Conservation (phyloP, 2,329 filamentous ascomycete species). For the Fusarium armeniacum region DNA sequence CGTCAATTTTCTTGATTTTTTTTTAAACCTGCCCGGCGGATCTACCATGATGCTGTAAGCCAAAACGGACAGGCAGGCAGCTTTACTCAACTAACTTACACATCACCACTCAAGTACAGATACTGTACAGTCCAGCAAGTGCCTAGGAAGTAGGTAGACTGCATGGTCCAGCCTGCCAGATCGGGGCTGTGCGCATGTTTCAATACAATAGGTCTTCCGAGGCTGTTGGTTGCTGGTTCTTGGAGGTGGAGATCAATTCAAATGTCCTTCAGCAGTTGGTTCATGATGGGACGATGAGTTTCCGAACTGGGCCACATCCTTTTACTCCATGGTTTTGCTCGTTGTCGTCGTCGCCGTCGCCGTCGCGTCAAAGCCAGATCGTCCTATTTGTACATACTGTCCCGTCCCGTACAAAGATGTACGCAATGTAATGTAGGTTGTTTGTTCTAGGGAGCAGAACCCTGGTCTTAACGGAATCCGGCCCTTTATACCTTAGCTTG, state of each 20-base stretch:
- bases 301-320: conserved; percentile 12
- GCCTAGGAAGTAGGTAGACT: conserved; percentile 1
- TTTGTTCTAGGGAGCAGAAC: conserved; percentile 11
- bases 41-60: conserved; percentile 12
- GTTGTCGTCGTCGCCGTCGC: conserved; percentile 13
- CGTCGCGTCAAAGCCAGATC: conserved; percentile 12
- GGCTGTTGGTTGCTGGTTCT: conserved; percentile 42
- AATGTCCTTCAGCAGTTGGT: neutral
- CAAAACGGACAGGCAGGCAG: neutral
- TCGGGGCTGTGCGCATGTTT: conserved; percentile 37
- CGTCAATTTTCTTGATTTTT: conserved; percentile 12
- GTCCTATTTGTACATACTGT: conserved; percentile 9
- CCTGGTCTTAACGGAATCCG: conserved; percentile 37
- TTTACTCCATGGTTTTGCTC: conserved; percentile 7
- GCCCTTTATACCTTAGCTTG: conserved; percentile 43
- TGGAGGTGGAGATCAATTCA: conserved; percentile 31
- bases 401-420: neutral
- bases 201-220: conserved; percentile 22
- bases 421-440: conserved; percentile 1
- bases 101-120: neutral
- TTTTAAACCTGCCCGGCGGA: neutral
- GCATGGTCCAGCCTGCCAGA: conserved; percentile 33
- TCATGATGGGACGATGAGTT: conserved; percentile 37
- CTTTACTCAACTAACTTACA: conserved; percentile 3
- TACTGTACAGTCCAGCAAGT: neutral